phyloP scores from a whole-genome alignment of 1,139 yeast species.

The Tardiomyces digboiensis region DNA sequence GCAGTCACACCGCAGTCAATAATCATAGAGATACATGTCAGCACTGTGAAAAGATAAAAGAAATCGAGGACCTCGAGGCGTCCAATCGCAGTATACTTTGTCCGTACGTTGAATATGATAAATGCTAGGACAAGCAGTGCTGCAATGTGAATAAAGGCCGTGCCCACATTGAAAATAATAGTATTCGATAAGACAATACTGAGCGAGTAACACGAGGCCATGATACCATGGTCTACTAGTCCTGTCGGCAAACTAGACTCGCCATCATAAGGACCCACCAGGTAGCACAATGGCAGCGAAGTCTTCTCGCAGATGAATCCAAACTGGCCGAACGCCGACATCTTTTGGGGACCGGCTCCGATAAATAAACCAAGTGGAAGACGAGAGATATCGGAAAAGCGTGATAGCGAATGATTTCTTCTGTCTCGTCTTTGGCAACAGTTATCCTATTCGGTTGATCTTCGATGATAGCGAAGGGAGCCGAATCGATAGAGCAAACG shows the following conservation, averaged over 20 bases:
- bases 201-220: constrained; percentile 77
- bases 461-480: no score
- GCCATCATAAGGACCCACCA: constrained; percentile 37
- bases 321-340: constrained; percentile 63
- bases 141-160: constrained; percentile 75
- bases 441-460: no score
- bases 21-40: constrained; percentile 56
- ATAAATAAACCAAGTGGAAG: no score
- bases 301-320: constrained; percentile 55
- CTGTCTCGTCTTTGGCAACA: no score
- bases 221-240: constrained; percentile 42
- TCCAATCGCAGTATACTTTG: constrained; percentile 92
- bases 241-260: constrained; percentile 20
- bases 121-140: constrained; percentile 55
- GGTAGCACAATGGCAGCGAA: constrained; percentile 71
- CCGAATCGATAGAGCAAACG: no score
- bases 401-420: no score
- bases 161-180: constrained; percentile 83
- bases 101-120: constrained; percentile 69
- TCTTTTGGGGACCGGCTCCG: no score
- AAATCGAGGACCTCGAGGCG: constrained; percentile 76
- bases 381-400: no score
- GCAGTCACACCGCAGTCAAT: constrained; percentile 93
- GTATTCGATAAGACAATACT: constrained; percentile 86
- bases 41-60: constrained; percentile 48